These are phyloP conservation scores for Nakazawaea holstii DNA, from an alignment of 805 yeast genomes.

Conservation along the genomic window DNA sequence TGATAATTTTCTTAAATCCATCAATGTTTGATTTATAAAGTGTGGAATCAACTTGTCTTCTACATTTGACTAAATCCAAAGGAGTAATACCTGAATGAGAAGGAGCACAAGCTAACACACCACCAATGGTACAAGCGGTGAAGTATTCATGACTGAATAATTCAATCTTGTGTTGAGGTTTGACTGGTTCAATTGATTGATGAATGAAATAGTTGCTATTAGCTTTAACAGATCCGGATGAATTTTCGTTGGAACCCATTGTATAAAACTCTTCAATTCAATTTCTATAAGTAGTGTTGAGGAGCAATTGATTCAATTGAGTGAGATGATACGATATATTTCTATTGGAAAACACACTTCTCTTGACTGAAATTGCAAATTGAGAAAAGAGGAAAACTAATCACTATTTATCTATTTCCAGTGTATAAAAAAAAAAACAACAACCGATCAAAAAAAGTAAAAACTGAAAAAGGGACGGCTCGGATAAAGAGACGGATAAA, in stretches of 20 bases:
- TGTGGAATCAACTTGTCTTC: constrained; percentile 78
- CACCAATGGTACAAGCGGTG: constrained; percentile 72
- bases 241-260: background rate
- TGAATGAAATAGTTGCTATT: constrained; percentile 2
- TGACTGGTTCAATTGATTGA: constrained; percentile 3
- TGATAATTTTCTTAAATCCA: constrained; percentile 75
- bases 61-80: constrained; percentile 86
- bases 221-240: background rate
- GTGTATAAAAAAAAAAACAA: too few species aligned
- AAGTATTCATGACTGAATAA: constrained; percentile 60
- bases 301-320: too few species aligned
- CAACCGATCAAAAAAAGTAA: too few species aligned
- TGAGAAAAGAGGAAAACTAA: too few species aligned
- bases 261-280: background rate
- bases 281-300: background rate
- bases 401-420: too few species aligned
- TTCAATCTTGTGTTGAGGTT: constrained; percentile 32
- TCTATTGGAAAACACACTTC: too few species aligned
- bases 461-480: too few species aligned
- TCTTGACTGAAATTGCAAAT: too few species aligned
- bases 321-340: too few species aligned
- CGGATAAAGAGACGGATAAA: too few species aligned
- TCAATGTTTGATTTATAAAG: constrained; percentile 72
- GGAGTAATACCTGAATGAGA: constrained; percentile 94
- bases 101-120: constrained; percentile 90